A percentile compares a stretch with the other conserved stretches of the same genome.
These are phyloP conservation scores for Fragaria iinumae DNA, from an alignment of 306 rosid genomes.

Conservation along the genomic window DNA sequence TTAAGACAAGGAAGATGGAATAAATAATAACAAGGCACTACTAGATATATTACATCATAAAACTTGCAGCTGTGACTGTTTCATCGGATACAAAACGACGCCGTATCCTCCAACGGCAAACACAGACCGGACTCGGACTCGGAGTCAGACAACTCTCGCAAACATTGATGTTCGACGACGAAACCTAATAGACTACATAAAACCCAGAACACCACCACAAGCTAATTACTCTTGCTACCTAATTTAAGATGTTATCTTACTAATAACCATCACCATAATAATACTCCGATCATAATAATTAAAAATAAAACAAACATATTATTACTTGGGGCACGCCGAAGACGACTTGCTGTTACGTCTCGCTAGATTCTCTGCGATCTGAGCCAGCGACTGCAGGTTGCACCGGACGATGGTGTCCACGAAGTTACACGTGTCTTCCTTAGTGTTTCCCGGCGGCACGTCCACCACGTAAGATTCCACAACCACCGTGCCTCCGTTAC, in stretches of 20 bases:
- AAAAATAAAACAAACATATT: not conserved
- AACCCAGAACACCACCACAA: not conserved
- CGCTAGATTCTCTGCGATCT: constrained; percentile 59
- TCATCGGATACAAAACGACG: constrained; percentile 13
- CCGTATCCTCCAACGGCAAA: constrained; percentile 6
- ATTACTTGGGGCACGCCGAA: not conserved
- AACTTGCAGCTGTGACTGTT: constrained; percentile 4
- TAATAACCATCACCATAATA: not conserved
- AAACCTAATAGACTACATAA: not conserved
- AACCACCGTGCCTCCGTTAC: constrained; percentile 52
- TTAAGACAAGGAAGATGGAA: not conserved
- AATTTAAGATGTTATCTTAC: not conserved
- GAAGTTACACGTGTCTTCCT: constrained; percentile 77
- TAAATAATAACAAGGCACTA: not conserved
- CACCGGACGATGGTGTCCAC: constrained; percentile 89
- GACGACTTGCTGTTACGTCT: constrained; percentile 22
- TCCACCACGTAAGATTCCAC: constrained; percentile 96
- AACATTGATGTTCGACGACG: not conserved
- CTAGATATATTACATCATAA: not conserved
- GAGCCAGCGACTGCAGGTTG: constrained; percentile 87
- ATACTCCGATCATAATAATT: not conserved
- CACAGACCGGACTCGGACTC: constrained; percentile 5
- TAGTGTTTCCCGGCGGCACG: constrained; percentile 83
- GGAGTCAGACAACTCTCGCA: not conserved
- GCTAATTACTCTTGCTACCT: not conserved